phyloP scores from a whole-genome alignment of 2,329 filamentous ascomycete genomes.

The Chaetomiaceae sp. region DNA sequence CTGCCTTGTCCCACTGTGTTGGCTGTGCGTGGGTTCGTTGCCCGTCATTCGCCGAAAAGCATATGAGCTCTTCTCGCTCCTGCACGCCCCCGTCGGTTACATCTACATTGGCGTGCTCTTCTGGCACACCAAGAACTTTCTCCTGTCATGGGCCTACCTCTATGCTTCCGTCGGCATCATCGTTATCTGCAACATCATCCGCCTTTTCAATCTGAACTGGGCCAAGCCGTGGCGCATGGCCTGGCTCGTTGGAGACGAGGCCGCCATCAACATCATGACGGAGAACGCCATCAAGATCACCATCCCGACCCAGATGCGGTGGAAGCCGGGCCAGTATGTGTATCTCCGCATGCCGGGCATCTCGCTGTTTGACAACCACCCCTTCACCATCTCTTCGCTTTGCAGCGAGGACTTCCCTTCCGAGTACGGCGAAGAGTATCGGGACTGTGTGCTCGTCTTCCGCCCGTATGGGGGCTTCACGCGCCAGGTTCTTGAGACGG shows the following conservation, averaged over 20 bases:
- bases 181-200: slow-evolving; percentile 65
- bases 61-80: slow-evolving; percentile 79
- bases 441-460: slow-evolving; percentile 88
- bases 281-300: slow-evolving; percentile 96
- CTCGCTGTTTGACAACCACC: slow-evolving; percentile 85
- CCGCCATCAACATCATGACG: slow-evolving; percentile 80
- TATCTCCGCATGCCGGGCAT: slow-evolving; percentile 93
- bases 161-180: slow-evolving; percentile 77
- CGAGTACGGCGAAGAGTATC: slow-evolving; percentile 79
- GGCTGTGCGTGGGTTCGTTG: slow-evolving; percentile 81
- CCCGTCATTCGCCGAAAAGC: slow-evolving; percentile 69
- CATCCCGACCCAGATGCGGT: slow-evolving; percentile 85
- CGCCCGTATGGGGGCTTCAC: slow-evolving; percentile 90
- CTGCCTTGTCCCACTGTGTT: slow-evolving; percentile 72
- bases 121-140: slow-evolving; percentile 93
- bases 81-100: slow-evolving; percentile 78
- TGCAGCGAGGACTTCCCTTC: slow-evolving; percentile 93
- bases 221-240: slow-evolving; percentile 70
- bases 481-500: slow-evolving; percentile 73
- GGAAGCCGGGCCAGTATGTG: slow-evolving; percentile 91
- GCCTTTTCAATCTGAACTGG: slow-evolving; percentile 89
- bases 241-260: slow-evolving; percentile 86
- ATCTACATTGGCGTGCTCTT: slow-evolving; percentile 81
- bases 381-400: slow-evolving; percentile 88
- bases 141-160: slow-evolving; percentile 86